These are phyloP conservation scores for Bryopsis sp. DNA, from an alignment of 139 green algal genomes.

Conservation along the genomic window DNA sequence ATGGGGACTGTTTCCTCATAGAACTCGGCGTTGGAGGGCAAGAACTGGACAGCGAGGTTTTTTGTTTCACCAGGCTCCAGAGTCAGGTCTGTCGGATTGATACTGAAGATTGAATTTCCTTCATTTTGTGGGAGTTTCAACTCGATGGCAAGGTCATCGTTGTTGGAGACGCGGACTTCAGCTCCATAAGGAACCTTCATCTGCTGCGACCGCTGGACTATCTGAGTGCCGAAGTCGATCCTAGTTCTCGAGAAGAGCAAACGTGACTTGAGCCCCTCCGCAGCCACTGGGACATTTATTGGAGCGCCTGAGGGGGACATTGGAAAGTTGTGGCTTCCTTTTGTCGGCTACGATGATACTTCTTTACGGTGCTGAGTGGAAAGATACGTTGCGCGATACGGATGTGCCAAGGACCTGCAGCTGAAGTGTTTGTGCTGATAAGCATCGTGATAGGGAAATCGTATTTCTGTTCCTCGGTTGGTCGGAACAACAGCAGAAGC, in stretches of 20 bases:
- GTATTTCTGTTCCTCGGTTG: conserved; percentile 9
- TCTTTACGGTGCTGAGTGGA: not conserved
- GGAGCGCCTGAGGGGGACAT: too few relatives aligned
- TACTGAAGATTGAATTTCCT: not conserved
- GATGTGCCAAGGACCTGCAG: not conserved
- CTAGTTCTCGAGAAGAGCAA: conserved; percentile 41
- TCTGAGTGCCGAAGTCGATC: conserved; percentile 49
- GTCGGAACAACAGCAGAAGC: conserved; percentile 31
- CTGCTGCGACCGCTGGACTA: conserved; percentile 46
- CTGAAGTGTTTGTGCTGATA: not conserved
- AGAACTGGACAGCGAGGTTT: not conserved
- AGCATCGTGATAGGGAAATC: conserved; percentile 14
- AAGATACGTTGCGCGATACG: not conserved
- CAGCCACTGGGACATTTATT: conserved; percentile 18
- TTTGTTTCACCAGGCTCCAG: not conserved
- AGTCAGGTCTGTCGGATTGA: not conserved
- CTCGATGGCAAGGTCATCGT: not conserved
- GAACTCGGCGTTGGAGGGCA: not conserved
- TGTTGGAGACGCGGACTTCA: conserved; percentile 31
- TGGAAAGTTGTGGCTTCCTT: not conserved
- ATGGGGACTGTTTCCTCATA: conserved; percentile 2
- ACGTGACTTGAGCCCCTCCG: conserved; percentile 34
- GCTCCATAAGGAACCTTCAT: conserved; percentile 32
- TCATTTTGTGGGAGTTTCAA: not conserved
- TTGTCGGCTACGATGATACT: not conserved